Evolutionary conservation across 495 filamentous ascomycete species (phyloP).

Genomic region (Trichocladium antarcticum): DNA sequence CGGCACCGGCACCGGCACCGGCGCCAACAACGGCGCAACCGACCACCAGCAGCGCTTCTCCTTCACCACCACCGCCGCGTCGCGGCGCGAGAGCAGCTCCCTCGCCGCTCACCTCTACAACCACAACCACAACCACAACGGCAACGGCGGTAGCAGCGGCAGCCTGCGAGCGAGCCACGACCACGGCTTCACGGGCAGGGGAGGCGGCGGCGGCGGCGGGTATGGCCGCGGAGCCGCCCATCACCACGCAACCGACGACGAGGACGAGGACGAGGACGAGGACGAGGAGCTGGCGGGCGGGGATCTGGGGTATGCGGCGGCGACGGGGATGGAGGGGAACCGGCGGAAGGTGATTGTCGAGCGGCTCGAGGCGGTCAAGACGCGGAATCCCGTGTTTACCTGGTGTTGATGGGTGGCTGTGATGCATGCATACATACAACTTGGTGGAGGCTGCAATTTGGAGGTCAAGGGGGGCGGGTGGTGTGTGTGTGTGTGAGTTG

Average conservation of each 20-base stretch:
- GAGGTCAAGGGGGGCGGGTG: too few relatives aligned
- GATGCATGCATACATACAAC: too few relatives aligned
- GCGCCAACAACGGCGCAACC: too few relatives aligned
- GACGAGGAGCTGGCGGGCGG: slow-evolving; percentile 55
- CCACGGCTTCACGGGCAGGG: slow-evolving; percentile 16
- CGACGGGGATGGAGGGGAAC: slow-evolving; percentile 83
- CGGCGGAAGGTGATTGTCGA: slow-evolving; percentile 93
- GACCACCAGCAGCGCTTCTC: slow-evolving; percentile 31
- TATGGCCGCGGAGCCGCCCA: too few relatives aligned
- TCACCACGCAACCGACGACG: slow-evolving; percentile 4
- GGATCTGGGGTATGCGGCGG: slow-evolving; percentile 87
- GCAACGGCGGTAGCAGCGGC: slow-evolving; percentile 9
- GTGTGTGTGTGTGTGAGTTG: too few relatives aligned
- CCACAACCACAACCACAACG: neutral
- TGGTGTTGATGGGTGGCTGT: slow-evolving; percentile 56
- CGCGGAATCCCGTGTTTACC: slow-evolving; percentile 88
- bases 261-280: slow-evolving; percentile 63
- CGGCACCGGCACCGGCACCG: too few relatives aligned
- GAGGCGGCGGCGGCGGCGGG: neutral
- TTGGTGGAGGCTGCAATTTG: too few relatives aligned
- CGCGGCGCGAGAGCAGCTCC: slow-evolving; percentile 28
- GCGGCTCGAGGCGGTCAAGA: slow-evolving; percentile 86
- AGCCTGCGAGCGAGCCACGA: slow-evolving; percentile 1
- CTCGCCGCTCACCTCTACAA: slow-evolving; percentile 37
- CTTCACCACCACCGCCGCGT: slow-evolving; percentile 30